Base-by-base conservation (phyloP, 192 early-diverging fungal genomes). In the Gryganskiella cystojenkinii region DNA sequence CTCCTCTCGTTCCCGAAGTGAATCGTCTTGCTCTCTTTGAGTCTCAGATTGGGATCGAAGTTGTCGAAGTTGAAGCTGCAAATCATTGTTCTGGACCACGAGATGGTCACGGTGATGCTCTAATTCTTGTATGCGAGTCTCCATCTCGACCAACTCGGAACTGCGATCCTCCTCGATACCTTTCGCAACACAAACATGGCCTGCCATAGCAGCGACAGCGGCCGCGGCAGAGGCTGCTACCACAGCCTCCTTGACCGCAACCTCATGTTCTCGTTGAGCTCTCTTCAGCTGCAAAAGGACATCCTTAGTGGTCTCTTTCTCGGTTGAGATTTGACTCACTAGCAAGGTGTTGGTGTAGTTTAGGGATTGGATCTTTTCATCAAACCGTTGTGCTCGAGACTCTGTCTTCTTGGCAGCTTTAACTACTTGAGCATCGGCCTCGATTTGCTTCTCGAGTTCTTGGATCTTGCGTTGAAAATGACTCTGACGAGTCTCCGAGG, bases 291-390 rank as follows among this genome's bases (percentile, higher is more conserved):
- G 51, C 27, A 56, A 35, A 1, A 35, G n/a, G 37, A 40, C 30
- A 4, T 30, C 57, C 45, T 81, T 80, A 27, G 56, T 58, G 55
- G 56, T 79, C 15, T 83, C 79, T 54, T 81, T 74, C 44, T 83
- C 80, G 43, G 72, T 43, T 13, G 79, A 56, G 43, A 83, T 53
- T 44, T 83, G 80, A 58, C 81, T 83, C 31, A 81, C 75, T 64
- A 83, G 62, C 19, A 81, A 69, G 17, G 79, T 71, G 72, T 83
- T 83, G 55, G 82, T 83, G 44, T 49, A 83, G 53, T 65, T 81
- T 47, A 83, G 69, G 7, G 82, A 83, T 37, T 81, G 80, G 28
- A 83, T 45, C 55, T 83, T 81, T 22, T 65, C 37, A 25, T 69
- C 66, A 53, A 78, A 52, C 1, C 59, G 44, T 56, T 78, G 67